Base-by-base conservation (phyloP, 2,329 filamentous ascomycete species). In the Phaeoacremonium minimum region DNA sequence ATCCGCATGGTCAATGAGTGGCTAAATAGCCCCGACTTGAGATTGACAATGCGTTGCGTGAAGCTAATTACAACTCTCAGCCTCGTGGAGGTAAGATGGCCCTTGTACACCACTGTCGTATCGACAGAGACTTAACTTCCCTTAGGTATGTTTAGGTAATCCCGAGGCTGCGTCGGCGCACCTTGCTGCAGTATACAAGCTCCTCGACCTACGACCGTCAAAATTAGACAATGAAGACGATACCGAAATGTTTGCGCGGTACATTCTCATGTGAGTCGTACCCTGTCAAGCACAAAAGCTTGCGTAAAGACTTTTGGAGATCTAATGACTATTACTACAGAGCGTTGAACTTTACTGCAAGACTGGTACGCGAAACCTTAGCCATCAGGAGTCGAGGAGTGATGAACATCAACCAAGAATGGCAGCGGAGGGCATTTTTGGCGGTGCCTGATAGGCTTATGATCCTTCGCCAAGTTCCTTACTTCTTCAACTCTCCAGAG, bases 1-100 rank as follows among this genome's bases (percentile, higher is more conserved):
- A 38, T 38, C 15, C 36, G 36, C 9, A 33, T 30, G n/a, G 26
- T 38, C 20, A 38, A 38, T 14, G 31, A 34, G 5, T 38, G 36
- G 36, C 16, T 38, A 7, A 15, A 15, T 11, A 34, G n/a, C n/a
- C 22, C 22, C 6, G 31, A 34, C 26, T 15, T 22, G 15, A 28
- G 9, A 15, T 18, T 15, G 17, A 26, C 36, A 12, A 22, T 31
- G 6, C 15, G 26, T 16, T 33, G 30, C n/a, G 16, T 38, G 28
- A 34, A 31, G 16, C 28, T 33, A 26, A 28, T 38, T 15, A 13
- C 32, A 11, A 38, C 36, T 4, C 36, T 38, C 12, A 26, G 30
- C 13, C 28, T 38, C 14, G 32, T 31, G 11, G 36, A 38, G 32
- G 36, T 38, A 22, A 15, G 36, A 15, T 7, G n/a, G 22, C 22